A percentile compares a stretch with the other conserved stretches of the same genome.
Evolutionary conservation across 2,329 filamentous ascomycete species (phyloP).

Genomic region (Monilinia fructicola): DNA sequence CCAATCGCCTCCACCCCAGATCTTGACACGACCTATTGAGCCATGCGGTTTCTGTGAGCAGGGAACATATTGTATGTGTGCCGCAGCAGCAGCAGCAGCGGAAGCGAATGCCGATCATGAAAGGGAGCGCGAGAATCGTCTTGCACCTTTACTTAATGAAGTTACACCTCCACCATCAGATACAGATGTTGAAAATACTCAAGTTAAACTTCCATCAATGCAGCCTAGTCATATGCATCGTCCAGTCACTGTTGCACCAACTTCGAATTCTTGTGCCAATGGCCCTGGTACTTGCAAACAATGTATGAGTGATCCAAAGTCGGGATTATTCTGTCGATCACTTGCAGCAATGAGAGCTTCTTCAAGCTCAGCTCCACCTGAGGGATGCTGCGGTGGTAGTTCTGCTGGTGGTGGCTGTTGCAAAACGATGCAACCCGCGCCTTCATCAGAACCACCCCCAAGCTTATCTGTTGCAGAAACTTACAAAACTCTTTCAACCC

Average conservation of each 20-base stretch:
- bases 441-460: slow-evolving; percentile 36
- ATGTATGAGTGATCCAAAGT: slow-evolving; percentile 74
- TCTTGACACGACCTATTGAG: slow-evolving; percentile 52
- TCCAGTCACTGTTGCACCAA: slow-evolving; percentile 29
- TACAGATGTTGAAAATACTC: slow-evolving; percentile 55
- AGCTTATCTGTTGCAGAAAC: slow-evolving; percentile 74
- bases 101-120: slow-evolving; percentile 40
- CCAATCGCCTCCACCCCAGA: slow-evolving; percentile 23
- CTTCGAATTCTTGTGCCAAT: slow-evolving; percentile 45
- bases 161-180: slow-evolving; percentile 54
- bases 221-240: slow-evolving; percentile 41
- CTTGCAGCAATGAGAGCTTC: slow-evolving; percentile 60
- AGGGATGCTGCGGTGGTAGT: slow-evolving; percentile 64
- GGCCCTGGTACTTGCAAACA: slow-evolving; percentile 78
- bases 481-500: slow-evolving; percentile 75
- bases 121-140: slow-evolving; percentile 36
- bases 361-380: slow-evolving; percentile 38
- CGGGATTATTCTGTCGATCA: slow-evolving; percentile 79
- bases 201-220: slow-evolving; percentile 58
- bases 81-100: slow-evolving; percentile 53
- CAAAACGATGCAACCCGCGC: slow-evolving; percentile 42
- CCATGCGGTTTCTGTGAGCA: slow-evolving; percentile 81
- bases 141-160: slow-evolving; percentile 50
- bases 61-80: slow-evolving; percentile 79
- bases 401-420: slow-evolving; percentile 63